Conservation (phyloP, 2,329 filamentous ascomycete species). For the Ceratocystis cubensis region DNA sequence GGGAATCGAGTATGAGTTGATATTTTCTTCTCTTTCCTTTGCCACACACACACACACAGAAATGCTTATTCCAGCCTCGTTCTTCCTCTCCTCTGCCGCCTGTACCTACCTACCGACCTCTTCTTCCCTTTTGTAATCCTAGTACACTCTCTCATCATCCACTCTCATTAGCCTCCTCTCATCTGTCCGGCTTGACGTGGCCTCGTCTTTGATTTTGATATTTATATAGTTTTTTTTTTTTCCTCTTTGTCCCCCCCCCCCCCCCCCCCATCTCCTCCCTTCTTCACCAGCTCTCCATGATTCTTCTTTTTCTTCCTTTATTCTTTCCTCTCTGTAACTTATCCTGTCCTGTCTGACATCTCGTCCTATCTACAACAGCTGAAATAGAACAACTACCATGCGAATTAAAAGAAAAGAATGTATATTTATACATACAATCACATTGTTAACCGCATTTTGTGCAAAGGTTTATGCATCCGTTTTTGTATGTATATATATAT, state of each 20-base stretch:
- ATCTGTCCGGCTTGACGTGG: too few species aligned
- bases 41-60: too few species aligned
- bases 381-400: too few species aligned
- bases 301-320: neutral
- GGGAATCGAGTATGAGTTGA: neutral
- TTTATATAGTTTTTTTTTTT: neutral
- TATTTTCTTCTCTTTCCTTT: neutral
- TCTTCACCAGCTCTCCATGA: neutral
- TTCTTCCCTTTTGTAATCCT: neutral
- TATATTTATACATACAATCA: neutral
- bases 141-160: neutral
- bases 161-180: neutral
- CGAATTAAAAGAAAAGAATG: neutral
- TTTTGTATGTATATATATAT: neutral
- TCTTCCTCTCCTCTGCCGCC: neutral
- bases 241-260: neutral
- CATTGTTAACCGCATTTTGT: too few species aligned
- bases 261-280: too few species aligned
- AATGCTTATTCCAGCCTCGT: neutral
- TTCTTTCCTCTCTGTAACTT: too few species aligned
- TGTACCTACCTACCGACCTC: too few species aligned
- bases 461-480: neutral
- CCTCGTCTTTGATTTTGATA: neutral
- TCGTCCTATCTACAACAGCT: too few species aligned
- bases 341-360: too few species aligned